A percentile compares a stretch with the other conserved stretches of the same genome.
phyloP scores from a whole-genome alignment of 176 grass and related monocot species.

The Oryza longistaminata region DNA sequence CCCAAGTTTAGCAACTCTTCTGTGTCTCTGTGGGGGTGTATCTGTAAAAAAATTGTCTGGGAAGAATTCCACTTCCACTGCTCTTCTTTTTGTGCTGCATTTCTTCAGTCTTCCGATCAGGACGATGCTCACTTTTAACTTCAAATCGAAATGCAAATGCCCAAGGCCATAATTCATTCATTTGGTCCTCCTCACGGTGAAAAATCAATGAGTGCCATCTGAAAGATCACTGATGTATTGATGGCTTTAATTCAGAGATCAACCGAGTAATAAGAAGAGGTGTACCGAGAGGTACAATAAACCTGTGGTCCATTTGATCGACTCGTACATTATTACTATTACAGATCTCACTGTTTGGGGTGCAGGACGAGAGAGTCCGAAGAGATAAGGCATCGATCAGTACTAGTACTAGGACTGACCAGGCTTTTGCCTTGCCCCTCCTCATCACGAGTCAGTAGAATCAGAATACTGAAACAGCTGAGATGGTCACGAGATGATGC shows the following conservation, averaged over 20 bases:
- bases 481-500: no score
- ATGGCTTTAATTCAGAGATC: no score
- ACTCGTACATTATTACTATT: not conserved
- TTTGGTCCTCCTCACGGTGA: not conserved
- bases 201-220: not conserved
- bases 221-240: no score
- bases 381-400: not conserved
- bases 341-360: not conserved
- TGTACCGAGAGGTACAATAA: no score
- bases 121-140: not conserved
- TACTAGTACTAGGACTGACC: no score
- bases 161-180: no score
- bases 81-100: not conserved
- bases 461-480: not conserved
- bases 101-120: not conserved
- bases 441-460: no score
- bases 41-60: constrained; percentile 26
- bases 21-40: not conserved
- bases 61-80: not conserved
- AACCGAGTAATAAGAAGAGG: not conserved
- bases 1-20: not conserved
- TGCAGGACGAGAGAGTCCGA: not conserved
- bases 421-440: no score
- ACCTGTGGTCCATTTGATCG: not conserved
- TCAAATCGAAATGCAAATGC: no score